Evolutionary conservation across 768 basidiomycete genomes (phyloP), one percentile per base, ranked within the genome.

Genomic region (Boletus tylopilopsis): DNA sequence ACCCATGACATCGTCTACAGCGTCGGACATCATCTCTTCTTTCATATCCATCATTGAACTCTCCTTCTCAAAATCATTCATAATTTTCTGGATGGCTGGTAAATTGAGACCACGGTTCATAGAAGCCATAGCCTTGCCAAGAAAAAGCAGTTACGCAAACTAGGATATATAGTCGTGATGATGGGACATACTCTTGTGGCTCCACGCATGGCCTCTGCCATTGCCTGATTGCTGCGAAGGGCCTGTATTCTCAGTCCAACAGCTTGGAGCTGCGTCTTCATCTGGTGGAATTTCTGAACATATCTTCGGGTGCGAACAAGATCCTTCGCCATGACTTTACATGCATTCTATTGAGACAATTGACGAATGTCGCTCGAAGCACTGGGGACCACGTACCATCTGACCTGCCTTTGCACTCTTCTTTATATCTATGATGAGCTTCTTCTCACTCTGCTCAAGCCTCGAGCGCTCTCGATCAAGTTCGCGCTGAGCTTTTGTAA

Each of bases 1-100:
- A 55, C 94, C 91, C 87, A 97, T 95, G 42, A 88, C 94, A 60
- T 97, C 95, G 69, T 98, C 96, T 15, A 98, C 89, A 13, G 93
- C 88, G 53, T 98, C 96, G 19, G 90, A 91, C 96, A 97, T 99
- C 90, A 98, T 97, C 68, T 96, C 95, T 71, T 97, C 96, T 68
- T 97, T 99, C 96, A 99, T 98, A 71, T 99, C 96, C 96, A 99
- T 99, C 71, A 86, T 92, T 5, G 92, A 84, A 59, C 88, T 95
- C 71, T 99, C 96, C 62, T 84, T 87, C 74, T 99, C 96, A 61
- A 99, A 99, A 39, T 99, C 95, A 60, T 85, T 91, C 90, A 99
- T 94, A 64, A 98, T 98, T 45, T 84, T 82, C 66, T 94, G 90
- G 51, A 99, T 98, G 53, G 82, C 82, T 15, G 96, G 96, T 15